Evolutionary conservation across 257 asterid species (phyloP), one percentile per base, ranked within the genome.

Genomic region (Solanum infundibuliforme): DNA sequence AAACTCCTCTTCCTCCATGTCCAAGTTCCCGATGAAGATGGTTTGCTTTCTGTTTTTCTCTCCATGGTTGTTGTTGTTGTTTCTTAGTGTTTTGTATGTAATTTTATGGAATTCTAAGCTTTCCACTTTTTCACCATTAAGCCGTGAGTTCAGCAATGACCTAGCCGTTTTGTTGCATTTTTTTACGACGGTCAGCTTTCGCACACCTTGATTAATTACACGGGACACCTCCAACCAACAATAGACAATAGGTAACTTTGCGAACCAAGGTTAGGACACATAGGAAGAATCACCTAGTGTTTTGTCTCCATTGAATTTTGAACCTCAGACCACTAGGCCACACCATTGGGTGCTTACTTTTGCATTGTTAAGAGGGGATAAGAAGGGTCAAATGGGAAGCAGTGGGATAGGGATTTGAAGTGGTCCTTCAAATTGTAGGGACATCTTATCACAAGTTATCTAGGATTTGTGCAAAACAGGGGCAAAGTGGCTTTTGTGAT

Each of bases 11-110:
- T 96, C 77, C 91, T 95, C 83, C 99, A 96, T 86, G 98, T 94
- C 74, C 98, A 94, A 92, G 94, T 94, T 36, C 97, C 98, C 10
- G 99, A 94, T 79, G 98, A 95, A 90, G 98, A 96, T 55, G 99
- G 99, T 91, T 20, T 39, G 31, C 25, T 72, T 14, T 66, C 38
- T 11, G 11, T 86, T 27, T 74, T 21, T 75, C 83, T 75, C 32
- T 75, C 32, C 43, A 73, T 52, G 60, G 23, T 16, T 18, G 62
- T 52, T 52, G 52, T 43, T 43, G 62, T 52, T 52, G 62, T 52
- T 52, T 60, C 29, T 60, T 21, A 8, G 13, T 60, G 38, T 25
- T 43, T 43, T 43, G 0, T 41, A n/a, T 72, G 79, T 60, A 23
- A 52, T 52, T 52, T 52, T 52, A 52, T 52, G 74, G 6, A 1